Evolutionary conservation across 495 filamentous ascomycete genomes (phyloP).

Genomic region (Penicillium tannophilum): DNA sequence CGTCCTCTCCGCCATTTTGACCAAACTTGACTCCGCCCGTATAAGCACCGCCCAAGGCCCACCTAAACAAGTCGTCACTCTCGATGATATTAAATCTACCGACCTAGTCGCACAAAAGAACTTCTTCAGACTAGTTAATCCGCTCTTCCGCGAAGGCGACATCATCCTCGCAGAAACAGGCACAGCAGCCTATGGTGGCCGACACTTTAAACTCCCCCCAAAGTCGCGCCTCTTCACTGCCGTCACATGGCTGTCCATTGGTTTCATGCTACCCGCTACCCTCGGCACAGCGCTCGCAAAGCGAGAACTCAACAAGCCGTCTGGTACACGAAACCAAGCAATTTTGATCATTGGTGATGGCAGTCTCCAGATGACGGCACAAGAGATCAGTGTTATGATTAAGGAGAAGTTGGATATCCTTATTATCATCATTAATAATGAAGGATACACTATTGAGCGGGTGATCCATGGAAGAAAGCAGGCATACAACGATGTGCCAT

Average conservation of each 20-base stretch:
- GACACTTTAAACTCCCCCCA: slow-evolving; percentile 31
- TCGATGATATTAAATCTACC: slow-evolving; percentile 16
- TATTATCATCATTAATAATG: slow-evolving; percentile 75
- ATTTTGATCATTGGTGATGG: slow-evolving; percentile 85
- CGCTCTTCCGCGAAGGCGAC: slow-evolving; percentile 37
- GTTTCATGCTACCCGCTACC: slow-evolving; percentile 51
- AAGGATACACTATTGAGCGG: slow-evolving; percentile 77
- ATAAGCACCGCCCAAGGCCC: slow-evolving; percentile 20
- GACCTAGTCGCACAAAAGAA: slow-evolving; percentile 31
- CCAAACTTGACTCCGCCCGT: slow-evolving; percentile 23
- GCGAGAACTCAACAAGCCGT: slow-evolving; percentile 31
- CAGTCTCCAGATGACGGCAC: slow-evolving; percentile 74
- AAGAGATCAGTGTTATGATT: slow-evolving; percentile 79
- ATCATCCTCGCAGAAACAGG: slow-evolving; percentile 46
- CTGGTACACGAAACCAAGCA: slow-evolving; percentile 29
- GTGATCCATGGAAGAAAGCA: slow-evolving; percentile 74
- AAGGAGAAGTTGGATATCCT: slow-evolving; percentile 66
- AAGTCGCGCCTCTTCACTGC: slow-evolving; percentile 36
- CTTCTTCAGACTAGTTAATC: slow-evolving; percentile 35
- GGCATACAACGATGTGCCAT: slow-evolving; percentile 70
- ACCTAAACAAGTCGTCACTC: slow-evolving; percentile 13
- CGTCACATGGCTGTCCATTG: slow-evolving; percentile 47
- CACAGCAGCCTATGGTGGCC: slow-evolving; percentile 38
- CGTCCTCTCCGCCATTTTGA: slow-evolving; percentile 24
- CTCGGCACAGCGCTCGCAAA: slow-evolving; percentile 52